phyloP scores from a whole-genome alignment of 257 asterid genomes.

The Lycium ferocissimum region DNA sequence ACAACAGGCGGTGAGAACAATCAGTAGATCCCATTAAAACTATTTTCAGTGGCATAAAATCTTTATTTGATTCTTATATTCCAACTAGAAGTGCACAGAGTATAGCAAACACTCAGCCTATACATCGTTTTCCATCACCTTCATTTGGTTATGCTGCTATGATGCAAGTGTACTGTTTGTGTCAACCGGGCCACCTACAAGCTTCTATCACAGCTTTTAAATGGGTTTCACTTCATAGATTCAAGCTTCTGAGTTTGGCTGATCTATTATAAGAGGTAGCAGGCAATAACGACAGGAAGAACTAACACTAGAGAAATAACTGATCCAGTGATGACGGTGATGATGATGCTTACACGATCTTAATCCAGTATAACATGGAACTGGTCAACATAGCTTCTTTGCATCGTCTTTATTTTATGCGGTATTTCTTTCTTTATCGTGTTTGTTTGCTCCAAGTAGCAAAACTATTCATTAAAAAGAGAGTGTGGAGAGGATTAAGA shows the following conservation, averaged over 20 bases:
- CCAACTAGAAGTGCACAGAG: background rate
- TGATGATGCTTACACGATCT: background rate
- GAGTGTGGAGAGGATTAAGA: background rate
- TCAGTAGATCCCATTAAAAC: background rate
- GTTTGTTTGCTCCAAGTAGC: constrained; percentile 2
- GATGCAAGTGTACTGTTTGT: background rate
- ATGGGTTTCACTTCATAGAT: background rate
- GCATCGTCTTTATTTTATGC: background rate
- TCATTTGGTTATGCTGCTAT: background rate
- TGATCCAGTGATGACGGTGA: background rate
- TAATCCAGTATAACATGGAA: background rate
- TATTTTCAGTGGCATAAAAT: background rate
- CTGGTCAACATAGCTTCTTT: background rate
- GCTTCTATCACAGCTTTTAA: background rate
- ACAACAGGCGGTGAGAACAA: constrained; percentile 9
- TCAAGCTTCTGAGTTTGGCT: constrained; percentile 2
- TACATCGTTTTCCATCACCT: background rate
- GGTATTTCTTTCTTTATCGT: background rate
- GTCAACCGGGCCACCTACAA: background rate
- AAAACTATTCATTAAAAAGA: background rate
- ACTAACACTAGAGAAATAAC: constrained; percentile 10
- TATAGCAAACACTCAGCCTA: background rate
- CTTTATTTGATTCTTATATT: background rate
- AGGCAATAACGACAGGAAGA: background rate
- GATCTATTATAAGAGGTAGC: background rate